Base-by-base conservation (phyloP, 2,329 filamentous ascomycete genomes). In the Penicillium sp. region DNA sequence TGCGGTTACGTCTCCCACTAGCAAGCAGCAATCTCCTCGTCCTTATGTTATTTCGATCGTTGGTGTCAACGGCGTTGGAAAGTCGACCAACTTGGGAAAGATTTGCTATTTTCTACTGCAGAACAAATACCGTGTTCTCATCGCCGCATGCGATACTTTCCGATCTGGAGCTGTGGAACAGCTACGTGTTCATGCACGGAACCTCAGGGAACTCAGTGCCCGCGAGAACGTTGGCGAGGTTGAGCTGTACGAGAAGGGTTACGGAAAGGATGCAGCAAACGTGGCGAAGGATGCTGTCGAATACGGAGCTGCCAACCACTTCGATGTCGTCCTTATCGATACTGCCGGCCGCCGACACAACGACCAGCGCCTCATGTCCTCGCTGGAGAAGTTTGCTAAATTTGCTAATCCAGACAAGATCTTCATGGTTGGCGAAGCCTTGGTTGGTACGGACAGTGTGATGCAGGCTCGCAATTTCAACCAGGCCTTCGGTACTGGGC, bases 11-110 rank as follows among this genome's bases (percentile, higher is more conserved):
- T 76, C 80, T 10, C 84, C 87, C 1, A 73, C 84, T 0, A 75
- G 74, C 21, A 79, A 82, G 3, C 83, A 82, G 28, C 76, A 83
- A 53, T 74, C 80, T 52, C 71, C 79, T 19, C 84, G 93, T 4
- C 93, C 93, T 38, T 98, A 97, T 66, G 91, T 97, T 62, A 94
- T 98, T 66, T 96, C 89, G 49, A 95, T 98, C 54, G 93, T 98
- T 38, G 93, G 93, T 54, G 93, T 98, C 66, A 98, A 98, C 68
- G 93, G 93, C 47, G 93, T 98, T 33, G 93, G 93, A 64, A 98
- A 98, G 74, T 96, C 90, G 15, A 98, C 93, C 45, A 97, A 96
- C 66, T 77, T 98, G 33, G 91, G 88, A 69, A 98, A 98, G 71
- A 95, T 98, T 58, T 95, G 90, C 69, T 98, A 93, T 73, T 98